A percentile compares a stretch with the other conserved stretches of the same genome.
phyloP scores from a whole-genome alignment of 2,329 filamentous ascomycete species.

The Venturiaceae sp. region DNA sequence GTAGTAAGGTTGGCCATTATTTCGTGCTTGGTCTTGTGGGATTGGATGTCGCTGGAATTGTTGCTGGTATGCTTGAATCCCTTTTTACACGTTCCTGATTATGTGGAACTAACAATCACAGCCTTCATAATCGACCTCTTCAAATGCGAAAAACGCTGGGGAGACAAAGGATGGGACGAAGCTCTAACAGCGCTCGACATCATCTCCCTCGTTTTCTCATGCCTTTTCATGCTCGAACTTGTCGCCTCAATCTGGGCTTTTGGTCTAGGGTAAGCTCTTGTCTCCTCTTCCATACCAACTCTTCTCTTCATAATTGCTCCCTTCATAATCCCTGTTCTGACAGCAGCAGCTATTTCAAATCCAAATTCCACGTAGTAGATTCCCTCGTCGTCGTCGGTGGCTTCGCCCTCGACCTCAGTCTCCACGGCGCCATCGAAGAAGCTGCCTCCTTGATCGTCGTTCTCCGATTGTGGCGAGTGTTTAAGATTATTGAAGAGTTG shows the following conservation, averaged over 20 bases:
- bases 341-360: constrained; percentile 24
- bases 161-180: constrained; percentile 20
- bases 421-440: constrained; percentile 49
- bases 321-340: too few species aligned
- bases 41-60: constrained; percentile 42
- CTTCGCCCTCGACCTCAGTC: constrained; percentile 52
- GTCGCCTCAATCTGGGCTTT: constrained; percentile 50
- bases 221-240: constrained; percentile 56
- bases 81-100: neutral
- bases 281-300: constrained; percentile 4
- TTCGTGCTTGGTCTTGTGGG: constrained; percentile 37
- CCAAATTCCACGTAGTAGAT: constrained; percentile 54
- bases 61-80: constrained; percentile 23
- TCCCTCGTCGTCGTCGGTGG: constrained; percentile 50
- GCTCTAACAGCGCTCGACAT: constrained; percentile 37
- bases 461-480: constrained; percentile 57
- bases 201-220: constrained; percentile 50
- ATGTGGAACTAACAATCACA: constrained; percentile 4
- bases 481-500: constrained; percentile 63
- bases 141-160: constrained; percentile 32
- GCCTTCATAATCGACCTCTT: constrained; percentile 42
- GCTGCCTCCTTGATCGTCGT: constrained; percentile 58
- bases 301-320: neutral
- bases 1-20: constrained; percentile 40
- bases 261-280: constrained; percentile 41